Evolutionary conservation across 306 rosid species (phyloP), one percentile per base, ranked within the genome.

Genomic region (Glycine latifolia): DNA sequence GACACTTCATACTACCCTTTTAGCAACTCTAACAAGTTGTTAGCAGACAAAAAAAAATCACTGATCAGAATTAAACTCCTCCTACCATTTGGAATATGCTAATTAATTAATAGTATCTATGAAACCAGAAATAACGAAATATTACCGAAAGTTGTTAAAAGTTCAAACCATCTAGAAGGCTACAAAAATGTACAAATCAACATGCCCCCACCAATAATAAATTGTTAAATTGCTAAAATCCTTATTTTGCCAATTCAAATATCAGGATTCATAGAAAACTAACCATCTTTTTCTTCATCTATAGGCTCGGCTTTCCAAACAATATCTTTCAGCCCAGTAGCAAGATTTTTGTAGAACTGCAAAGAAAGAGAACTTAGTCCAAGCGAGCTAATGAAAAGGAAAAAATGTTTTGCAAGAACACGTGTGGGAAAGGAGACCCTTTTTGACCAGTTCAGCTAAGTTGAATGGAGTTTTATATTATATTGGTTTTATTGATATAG

Each of bases 281-380:
- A 77, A 93, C 99, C 93, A 4, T 43, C 39, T 13, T 67, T 80
- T 61, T 84, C 92, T 83, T 87, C 89, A 71, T 85, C 92, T 33
- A 88, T 71, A 65, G 91, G 93, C 3, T 95, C 98, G 0, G 94
- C 83, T 86, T 79, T 91, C 99, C 99, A 95, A 59, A 95, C 97
- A 10, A 95, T 78, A 76, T 95, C 99, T 80, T 93, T 91, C 87
- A 93, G 90, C 71, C 98, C 98, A 41, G 93, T 84, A 0, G 97
- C 68, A 17, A 95, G 87, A 62, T 79, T 90, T 71, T 90, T 91
- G 89, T 93, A 95, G 87, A 95, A 95, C 99, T 95, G 89, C 68
- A 81, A 46, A 81, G 58, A 31, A 73, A 85, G 68, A 69, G 10
- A 84, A 77, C 72, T 14, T 13, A 74, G 50, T 20, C 31, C 10